These are phyloP conservation scores for Talaromyces albobiverticillius DNA, from an alignment of 2,329 filamentous ascomycete genomes.

Conservation along the genomic window DNA sequence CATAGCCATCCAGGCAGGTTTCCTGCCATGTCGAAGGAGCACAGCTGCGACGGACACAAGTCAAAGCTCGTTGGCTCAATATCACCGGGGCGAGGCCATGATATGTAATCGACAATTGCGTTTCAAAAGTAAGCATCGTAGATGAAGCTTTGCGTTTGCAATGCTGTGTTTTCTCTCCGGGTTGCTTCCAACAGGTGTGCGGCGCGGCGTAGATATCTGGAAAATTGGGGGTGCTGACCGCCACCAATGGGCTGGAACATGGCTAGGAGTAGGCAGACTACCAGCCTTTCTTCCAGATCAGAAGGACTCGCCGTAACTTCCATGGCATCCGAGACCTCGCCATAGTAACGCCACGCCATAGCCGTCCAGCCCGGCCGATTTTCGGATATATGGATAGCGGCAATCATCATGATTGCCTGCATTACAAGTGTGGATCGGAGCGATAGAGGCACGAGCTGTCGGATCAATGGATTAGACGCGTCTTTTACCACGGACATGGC, in stretches of 20 bases:
- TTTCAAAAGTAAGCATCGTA: not conserved
- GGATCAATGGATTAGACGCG: not conserved
- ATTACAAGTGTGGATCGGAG: not conserved
- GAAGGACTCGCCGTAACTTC: not conserved
- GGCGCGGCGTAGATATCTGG: not conserved
- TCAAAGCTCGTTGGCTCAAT: not conserved
- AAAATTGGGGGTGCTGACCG: not conserved
- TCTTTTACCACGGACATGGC: not conserved
- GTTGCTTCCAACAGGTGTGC: not conserved
- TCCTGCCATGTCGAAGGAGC: not conserved
- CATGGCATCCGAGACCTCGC: not conserved
- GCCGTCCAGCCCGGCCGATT: not conserved
- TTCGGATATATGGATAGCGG: not conserved
- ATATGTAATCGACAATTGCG: not conserved
- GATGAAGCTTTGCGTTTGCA: not conserved
- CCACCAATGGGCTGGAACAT: not conserved
- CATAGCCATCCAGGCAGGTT: not conserved
- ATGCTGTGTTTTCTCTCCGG: not conserved
- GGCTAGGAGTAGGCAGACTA: not conserved
- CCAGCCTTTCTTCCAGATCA: not conserved
- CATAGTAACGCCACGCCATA: not conserved
- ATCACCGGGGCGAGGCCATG: not conserved
- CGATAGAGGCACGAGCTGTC: not conserved
- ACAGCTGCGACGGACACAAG: not conserved
- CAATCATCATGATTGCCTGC: not conserved